These are phyloP conservation scores for Cytospora paraplurivora DNA, from an alignment of 2,329 filamentous ascomycete species.

Conservation along the genomic window DNA sequence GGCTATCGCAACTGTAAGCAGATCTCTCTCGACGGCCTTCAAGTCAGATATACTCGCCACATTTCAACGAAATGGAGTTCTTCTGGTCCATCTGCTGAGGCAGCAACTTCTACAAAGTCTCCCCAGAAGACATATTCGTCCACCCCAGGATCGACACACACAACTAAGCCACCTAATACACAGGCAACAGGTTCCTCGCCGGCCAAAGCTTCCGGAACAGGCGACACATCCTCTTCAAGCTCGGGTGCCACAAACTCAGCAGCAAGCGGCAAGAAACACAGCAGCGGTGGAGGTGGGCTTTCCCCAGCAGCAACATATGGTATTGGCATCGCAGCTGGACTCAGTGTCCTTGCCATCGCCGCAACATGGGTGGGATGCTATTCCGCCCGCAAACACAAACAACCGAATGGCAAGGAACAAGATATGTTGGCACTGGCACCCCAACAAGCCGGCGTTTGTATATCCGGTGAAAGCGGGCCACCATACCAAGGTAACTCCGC, in stretches of 20 bases:
- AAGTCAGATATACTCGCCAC: background rate
- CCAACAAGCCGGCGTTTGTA: background rate
- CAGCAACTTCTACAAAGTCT: background rate
- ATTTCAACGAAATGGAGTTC: background rate
- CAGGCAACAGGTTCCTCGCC: background rate
- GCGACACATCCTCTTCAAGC: background rate
- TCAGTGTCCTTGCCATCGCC: background rate
- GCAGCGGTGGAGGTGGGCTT: background rate
- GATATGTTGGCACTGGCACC: background rate
- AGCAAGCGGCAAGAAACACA: background rate
- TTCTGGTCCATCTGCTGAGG: background rate
- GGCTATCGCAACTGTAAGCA: conserved; percentile 7
- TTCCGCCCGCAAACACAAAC: background rate
- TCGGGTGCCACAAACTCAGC: background rate
- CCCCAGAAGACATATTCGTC: background rate
- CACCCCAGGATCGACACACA: background rate
- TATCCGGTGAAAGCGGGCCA: background rate
- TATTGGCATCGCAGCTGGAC: background rate
- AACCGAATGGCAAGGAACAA: background rate
- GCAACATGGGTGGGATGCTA: background rate
- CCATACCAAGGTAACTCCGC: background rate
- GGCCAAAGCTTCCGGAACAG: background rate
- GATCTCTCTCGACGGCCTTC: background rate
- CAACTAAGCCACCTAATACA: background rate
- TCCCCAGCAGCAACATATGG: background rate